Base-by-base conservation (phyloP, 164 flowering plant species). In the Piper longum region DNA sequence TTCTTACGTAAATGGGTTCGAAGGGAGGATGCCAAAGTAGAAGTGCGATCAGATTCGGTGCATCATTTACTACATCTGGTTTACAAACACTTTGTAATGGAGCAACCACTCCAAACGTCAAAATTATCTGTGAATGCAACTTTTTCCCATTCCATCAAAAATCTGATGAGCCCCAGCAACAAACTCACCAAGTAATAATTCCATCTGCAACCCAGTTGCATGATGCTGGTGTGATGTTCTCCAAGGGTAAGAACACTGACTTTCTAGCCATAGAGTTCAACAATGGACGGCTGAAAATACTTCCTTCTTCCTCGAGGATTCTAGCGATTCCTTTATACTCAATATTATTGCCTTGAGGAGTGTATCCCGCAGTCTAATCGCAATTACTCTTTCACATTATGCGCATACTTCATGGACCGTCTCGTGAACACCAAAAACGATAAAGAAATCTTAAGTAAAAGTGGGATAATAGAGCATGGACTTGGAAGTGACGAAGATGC, bases 341-440 rank as follows among this genome's bases (percentile, higher is more conserved):
- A 64, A 64, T 48, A 39, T 55, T 36, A 64, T 64, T 16, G 60
- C 66, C 16, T 55, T 0, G 66, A 64, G 66, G 60, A 64, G 36
- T 40, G 60, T 45, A 13, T 14, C 41, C 41, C 43, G 5, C 13
- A 11, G 44, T 36, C 45, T 5, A 41, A 18, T 6, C 48, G 16
- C 7, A 7, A 44, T 54, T 43, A 11, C 14, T 5, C 41, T 7
- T 62, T 64, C 60, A 64, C 66, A 14, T 17, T 39, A 14, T 64
- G 56, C 60, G 16, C 41, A 3, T 11, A 42, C 52, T 17, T 64
- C 60, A 64, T 64, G 66, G 51, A 56, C 43, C 41, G 9, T 1
- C 26, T 64, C 4, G 40, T 64, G 9, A 56, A 64, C 40, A 56
- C 60, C 4, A 19, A 44, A 3, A 64, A 55, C 39, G 66, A 64